Percentiles rank a stretch among this genome's conserved stretches.
Evolutionary conservation across 805 yeast species (phyloP).

Genomic region (Ogataea populi-albae): DNA sequence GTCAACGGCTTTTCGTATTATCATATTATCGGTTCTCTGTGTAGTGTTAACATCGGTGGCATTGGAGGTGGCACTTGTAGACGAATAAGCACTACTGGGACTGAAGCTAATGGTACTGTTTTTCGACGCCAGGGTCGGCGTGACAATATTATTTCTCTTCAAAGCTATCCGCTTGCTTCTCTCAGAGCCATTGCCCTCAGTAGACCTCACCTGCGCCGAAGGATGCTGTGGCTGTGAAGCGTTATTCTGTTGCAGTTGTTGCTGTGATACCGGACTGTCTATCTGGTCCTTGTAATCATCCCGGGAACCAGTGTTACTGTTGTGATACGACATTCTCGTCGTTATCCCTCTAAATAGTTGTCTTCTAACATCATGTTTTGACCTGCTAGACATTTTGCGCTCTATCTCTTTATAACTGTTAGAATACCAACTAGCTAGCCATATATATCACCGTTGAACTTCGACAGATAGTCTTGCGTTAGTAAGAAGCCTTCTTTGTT

Average conservation of each 20-base stretch:
- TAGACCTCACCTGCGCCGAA: too few species aligned
- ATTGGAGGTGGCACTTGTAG: slow-evolving; percentile 18
- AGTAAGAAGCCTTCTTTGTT: too few species aligned
- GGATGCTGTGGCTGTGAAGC: slow-evolving; percentile 1
- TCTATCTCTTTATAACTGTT: too few species aligned
- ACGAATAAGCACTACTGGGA: slow-evolving; percentile 24
- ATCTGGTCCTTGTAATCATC: slow-evolving; percentile 19
- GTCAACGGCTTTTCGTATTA: slow-evolving; percentile 22
- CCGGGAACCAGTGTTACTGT: slow-evolving; percentile 11
- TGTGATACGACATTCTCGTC: slow-evolving; percentile 28
- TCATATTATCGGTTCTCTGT: slow-evolving; percentile 22
- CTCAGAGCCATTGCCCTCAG: slow-evolving; percentile 1
- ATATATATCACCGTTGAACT: too few species aligned
- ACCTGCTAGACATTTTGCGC: slow-evolving; percentile 21
- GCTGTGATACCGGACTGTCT: slow-evolving; percentile 3
- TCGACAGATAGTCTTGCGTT: too few species aligned
- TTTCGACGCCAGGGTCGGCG: slow-evolving; percentile 24
- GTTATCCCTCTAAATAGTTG: slow-evolving; percentile 35
- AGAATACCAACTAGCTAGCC: too few species aligned
- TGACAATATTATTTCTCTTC: slow-evolving; percentile 20
- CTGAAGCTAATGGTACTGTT: slow-evolving; percentile 18
- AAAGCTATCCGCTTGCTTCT: slow-evolving; percentile 10
- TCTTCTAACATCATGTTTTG: slow-evolving; percentile 31
- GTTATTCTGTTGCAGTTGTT: slow-evolving; percentile 5
- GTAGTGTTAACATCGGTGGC: slow-evolving; percentile 20